Evolutionary conservation across 176 grass and related monocot species (phyloP), one percentile per base, ranked within the genome.

Genomic region (Poa pratensis): DNA sequence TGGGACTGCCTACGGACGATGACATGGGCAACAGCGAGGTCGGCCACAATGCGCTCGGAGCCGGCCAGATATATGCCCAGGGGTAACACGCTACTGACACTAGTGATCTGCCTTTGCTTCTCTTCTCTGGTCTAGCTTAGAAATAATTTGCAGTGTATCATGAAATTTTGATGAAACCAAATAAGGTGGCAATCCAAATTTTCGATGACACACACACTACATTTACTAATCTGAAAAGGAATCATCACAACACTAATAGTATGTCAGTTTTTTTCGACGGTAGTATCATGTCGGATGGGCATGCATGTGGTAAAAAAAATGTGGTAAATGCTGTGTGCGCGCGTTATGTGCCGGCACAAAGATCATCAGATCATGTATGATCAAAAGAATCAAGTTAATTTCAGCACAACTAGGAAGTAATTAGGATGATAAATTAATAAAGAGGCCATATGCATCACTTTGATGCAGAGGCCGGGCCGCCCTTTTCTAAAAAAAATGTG

Each of bases 21-120:
- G 96, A 92, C 89, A 98, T 95, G 93, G 96, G 96, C 13, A 98
- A 95, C 85, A 98, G 91, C 85, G 96, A 98, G 87, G 96, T 98
- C 61, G 96, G 93, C 34, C 96, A 95, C 81, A 95, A 95, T 12
- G 96, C 96, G 69, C 91, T 95, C 39, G 96, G 93, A 42, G 96
- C 96, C 4, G 93, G 91, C 48, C 87, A 92, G 57, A 95, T 95
- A 78, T 95, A 88, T 80, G 87, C 96, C 9, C 96, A 94, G 76
- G 96, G 93, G 91, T 98, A 95, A 73, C 23, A 24, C 9, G 28
- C 42, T 20, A 59, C 37, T 6, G 6, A 5, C 45, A 6, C 24
- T 12, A 5, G 0, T 12, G 57, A 9, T 59, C 8, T 23, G 57
- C 9, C 3, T 65, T 14, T 50, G 18, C 19, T 64, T 65, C 22